phyloP scores from a whole-genome alignment of 169 alveolate species.

The Babesia ovis region DNA sequence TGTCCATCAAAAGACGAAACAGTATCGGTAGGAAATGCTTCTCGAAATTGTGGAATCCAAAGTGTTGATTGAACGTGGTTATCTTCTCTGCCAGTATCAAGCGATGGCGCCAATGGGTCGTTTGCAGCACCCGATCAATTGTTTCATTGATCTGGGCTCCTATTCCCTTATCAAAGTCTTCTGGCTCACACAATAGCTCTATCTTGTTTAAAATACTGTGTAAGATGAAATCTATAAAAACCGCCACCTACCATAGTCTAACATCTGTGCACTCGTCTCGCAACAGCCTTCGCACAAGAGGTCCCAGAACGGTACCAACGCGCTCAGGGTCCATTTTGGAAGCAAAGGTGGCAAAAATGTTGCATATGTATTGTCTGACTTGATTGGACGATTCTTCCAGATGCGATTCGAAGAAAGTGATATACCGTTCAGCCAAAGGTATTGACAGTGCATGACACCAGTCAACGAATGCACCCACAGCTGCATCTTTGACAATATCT shows the following conservation, averaged over 20 bases:
- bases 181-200: conserved; percentile 43
- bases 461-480: conserved; percentile 32
- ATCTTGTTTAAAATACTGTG: conserved; percentile 47
- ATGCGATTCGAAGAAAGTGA: conserved; percentile 34
- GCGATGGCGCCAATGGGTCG: conserved; percentile 61
- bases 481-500: conserved; percentile 48
- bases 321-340: conserved; percentile 12
- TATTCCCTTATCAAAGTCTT: conserved; percentile 39
- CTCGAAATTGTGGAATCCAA: conserved; percentile 49
- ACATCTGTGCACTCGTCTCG: conserved; percentile 52
- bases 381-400: conserved; percentile 22
- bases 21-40: conserved; percentile 29
- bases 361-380: conserved; percentile 29
- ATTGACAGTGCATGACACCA: conserved; percentile 54
- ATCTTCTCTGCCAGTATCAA: conserved; percentile 56
- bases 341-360: conserved; percentile 53
- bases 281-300: conserved; percentile 22
- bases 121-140: conserved; percentile 23
- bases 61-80: conserved; percentile 44
- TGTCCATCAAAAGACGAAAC: conserved; percentile 50
- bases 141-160: conserved; percentile 47
- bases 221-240: background rate
- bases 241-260: conserved; percentile 42
- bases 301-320: conserved; percentile 10
- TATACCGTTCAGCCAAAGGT: conserved; percentile 34